Percentiles rank a stretch among this genome's conserved stretches.
Evolutionary conservation across 176 grass and related monocot species (phyloP).

Genomic region (Eleusine coracana): DNA sequence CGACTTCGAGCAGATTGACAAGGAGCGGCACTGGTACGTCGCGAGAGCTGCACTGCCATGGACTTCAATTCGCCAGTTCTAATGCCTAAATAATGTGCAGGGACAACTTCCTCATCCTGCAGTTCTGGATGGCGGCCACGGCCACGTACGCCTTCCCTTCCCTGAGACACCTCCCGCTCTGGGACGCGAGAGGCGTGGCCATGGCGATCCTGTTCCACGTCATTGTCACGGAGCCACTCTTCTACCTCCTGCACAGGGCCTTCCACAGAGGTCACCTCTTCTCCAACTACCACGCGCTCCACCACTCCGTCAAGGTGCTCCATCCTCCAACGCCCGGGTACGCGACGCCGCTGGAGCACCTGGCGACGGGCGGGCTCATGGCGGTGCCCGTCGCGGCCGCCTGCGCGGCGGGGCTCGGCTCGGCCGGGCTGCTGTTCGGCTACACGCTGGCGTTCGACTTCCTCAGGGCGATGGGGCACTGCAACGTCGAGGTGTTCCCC

Average conservation of each 20-base stretch:
- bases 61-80: not conserved
- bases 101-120: conserved; percentile 76
- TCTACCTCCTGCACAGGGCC: conserved; percentile 57
- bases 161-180: conserved; percentile 47
- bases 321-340: conserved; percentile 48
- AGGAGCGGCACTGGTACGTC: conserved; percentile 69
- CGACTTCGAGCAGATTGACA: conserved; percentile 64
- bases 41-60: not conserved
- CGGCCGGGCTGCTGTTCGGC: conserved; percentile 47
- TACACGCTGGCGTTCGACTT: conserved; percentile 63
- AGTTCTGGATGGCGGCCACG: conserved; percentile 46
- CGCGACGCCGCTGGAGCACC: conserved; percentile 62
- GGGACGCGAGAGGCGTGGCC: conserved; percentile 44
- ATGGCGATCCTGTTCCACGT: conserved; percentile 57
- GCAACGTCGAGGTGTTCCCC: conserved; percentile 65
- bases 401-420: conserved; percentile 50
- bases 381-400: conserved; percentile 49
- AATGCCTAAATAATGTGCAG: conserved; percentile 18
- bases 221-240: conserved; percentile 50
- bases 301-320: conserved; percentile 56
- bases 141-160: conserved; percentile 47
- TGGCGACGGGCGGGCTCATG: conserved; percentile 49
- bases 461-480: conserved; percentile 57
- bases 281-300: conserved; percentile 49
- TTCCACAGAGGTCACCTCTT: conserved; percentile 52